These are phyloP conservation scores for Syncephalastrum monosporum DNA, from an alignment of 371 early-diverging fungal species.

Conservation along the genomic window DNA sequence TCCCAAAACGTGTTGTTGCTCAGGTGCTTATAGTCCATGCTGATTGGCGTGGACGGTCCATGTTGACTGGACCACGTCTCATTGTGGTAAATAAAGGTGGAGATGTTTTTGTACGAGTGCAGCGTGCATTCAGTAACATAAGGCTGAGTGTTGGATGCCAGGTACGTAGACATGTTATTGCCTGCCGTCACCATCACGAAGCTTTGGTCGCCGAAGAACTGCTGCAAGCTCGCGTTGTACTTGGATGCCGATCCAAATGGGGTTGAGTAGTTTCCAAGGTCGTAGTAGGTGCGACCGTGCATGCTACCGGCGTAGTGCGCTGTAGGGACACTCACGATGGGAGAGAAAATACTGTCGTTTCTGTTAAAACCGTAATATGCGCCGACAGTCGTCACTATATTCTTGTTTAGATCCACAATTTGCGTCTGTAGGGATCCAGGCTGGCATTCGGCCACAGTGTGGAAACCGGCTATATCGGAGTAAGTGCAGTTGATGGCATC, in stretches of 20 bases:
- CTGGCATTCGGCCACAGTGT: constrained; percentile 6
- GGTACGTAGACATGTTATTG: neutral
- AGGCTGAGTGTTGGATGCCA: neutral
- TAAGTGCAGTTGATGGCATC: constrained; percentile 9
- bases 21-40: constrained; percentile 5
- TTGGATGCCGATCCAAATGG: neutral
- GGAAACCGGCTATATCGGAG: neutral
- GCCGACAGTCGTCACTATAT: constrained; percentile 10
- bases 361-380: constrained; percentile 7
- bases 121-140: constrained; percentile 13
- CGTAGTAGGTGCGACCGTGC: constrained; percentile 15
- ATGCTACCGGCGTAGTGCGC: constrained; percentile 16
- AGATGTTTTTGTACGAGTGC: constrained; percentile 3
- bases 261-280: constrained; percentile 5
- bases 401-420: constrained; percentile 7
- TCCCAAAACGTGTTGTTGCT: constrained; percentile 12
- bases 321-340: constrained; percentile 2
- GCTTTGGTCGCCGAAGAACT: constrained; percentile 14
- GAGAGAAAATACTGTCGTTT: neutral
- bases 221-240: neutral
- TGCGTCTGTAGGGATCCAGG: constrained; percentile 8
- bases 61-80: neutral
- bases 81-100: neutral
- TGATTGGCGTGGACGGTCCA: neutral
- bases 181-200: constrained; percentile 9